These are phyloP conservation scores for Aschersonia sp. DNA, from an alignment of 2,329 filamentous ascomycete genomes.

Conservation along the genomic window DNA sequence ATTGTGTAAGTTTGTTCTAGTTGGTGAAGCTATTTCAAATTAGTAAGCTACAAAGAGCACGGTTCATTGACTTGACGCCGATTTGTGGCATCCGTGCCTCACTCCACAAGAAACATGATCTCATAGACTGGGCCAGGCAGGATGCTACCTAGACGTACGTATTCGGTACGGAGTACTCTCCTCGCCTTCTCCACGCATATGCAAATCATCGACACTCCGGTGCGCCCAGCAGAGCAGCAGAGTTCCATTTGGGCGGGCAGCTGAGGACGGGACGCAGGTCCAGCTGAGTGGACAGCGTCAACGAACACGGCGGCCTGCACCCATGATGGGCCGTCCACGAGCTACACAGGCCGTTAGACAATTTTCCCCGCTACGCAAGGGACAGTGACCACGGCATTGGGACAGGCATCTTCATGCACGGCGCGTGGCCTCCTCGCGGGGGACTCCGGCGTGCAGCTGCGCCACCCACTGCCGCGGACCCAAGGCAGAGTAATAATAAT, in stretches of 20 bases:
- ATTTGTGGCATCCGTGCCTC: too few relatives aligned
- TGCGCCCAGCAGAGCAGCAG: not conserved
- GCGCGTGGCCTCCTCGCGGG: too few relatives aligned
- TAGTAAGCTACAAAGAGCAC: not conserved
- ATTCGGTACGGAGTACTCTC: not conserved
- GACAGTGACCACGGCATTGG: not conserved
- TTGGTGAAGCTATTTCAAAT: not conserved
- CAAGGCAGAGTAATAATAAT: not conserved
- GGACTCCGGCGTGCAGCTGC: too few relatives aligned
- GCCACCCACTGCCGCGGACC: not conserved
- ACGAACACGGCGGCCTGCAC: not conserved
- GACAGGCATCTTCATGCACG: not conserved
- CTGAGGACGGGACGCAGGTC: not conserved
- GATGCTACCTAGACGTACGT: not conserved
- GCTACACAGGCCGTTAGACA: not conserved
- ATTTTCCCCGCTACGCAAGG: not conserved
- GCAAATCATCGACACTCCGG: too few relatives aligned
- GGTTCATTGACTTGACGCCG: not conserved
- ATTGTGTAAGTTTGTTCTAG: not conserved
- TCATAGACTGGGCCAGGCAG: not conserved
- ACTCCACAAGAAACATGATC: not conserved
- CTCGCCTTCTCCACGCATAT: not conserved
- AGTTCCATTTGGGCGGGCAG: not conserved
- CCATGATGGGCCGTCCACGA: not conserved
- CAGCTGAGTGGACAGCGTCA: not conserved